These are phyloP conservation scores for Monosporascus sp. DNA, from an alignment of 2,329 filamentous ascomycete species.

Conservation along the genomic window DNA sequence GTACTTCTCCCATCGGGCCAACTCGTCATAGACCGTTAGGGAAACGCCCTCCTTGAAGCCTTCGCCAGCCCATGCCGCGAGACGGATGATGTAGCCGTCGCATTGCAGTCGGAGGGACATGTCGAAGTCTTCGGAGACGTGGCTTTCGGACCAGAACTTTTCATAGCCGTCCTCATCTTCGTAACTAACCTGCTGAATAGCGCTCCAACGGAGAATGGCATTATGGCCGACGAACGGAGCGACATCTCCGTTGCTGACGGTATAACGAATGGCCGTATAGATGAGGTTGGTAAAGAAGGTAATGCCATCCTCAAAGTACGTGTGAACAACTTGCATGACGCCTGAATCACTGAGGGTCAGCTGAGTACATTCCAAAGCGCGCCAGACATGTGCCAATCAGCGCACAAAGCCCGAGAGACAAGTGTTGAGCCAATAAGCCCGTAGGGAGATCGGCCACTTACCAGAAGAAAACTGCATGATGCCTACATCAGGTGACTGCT, in stretches of 20 bases:
- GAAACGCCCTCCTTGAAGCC: constrained; percentile 72
- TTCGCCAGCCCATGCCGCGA: constrained; percentile 63
- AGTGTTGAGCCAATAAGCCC: too few relatives aligned
- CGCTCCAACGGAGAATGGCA: constrained; percentile 66
- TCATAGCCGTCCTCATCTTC: constrained; percentile 53
- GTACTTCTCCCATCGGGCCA: constrained; percentile 69
- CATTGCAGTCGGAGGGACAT: constrained; percentile 68
- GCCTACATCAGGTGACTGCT: constrained; percentile 61
- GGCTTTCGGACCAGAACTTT: constrained; percentile 69
- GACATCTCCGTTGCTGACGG: constrained; percentile 65
- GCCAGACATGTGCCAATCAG: too few relatives aligned
- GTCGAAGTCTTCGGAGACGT: constrained; percentile 75
- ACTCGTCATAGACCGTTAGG: constrained; percentile 66
- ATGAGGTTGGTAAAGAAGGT: constrained; percentile 77
- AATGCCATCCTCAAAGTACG: constrained; percentile 66
- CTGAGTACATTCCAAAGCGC: neutral
- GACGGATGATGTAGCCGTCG: constrained; percentile 60
- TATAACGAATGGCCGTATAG: constrained; percentile 67
- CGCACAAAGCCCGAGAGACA: too few relatives aligned
- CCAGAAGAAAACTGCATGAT: constrained; percentile 65
- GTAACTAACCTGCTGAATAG: constrained; percentile 54
- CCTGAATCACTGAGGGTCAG: constrained; percentile 30
- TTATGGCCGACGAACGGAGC: constrained; percentile 77
- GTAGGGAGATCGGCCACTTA: neutral
- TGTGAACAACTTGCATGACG: constrained; percentile 70